Evolutionary conservation across 805 yeast species (phyloP).

Genomic region (Candida suzukii): DNA sequence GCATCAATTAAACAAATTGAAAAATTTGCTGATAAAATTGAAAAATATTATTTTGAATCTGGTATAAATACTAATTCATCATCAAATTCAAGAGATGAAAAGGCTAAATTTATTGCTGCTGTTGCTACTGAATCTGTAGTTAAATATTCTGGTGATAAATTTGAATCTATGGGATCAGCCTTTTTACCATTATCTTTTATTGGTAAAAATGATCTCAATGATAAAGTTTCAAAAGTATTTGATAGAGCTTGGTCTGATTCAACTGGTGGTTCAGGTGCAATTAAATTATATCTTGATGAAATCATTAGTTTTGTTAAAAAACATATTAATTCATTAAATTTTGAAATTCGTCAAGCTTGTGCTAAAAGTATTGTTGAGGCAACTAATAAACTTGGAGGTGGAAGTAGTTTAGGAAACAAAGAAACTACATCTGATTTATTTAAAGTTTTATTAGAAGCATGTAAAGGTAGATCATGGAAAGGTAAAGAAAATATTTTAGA

Average conservation of each 20-base stretch:
- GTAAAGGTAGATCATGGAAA: slow-evolving; percentile 76
- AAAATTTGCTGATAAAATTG: slow-evolving; percentile 45
- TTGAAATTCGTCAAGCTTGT: slow-evolving; percentile 59
- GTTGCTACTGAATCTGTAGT: slow-evolving; percentile 60
- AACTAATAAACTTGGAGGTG: slow-evolving; percentile 35
- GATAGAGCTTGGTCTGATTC: slow-evolving; percentile 71
- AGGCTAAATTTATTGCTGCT: slow-evolving; percentile 44
- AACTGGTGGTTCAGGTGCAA: slow-evolving; percentile 66
- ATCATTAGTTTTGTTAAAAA: slow-evolving; percentile 45
- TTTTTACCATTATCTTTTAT: slow-evolving; percentile 75
- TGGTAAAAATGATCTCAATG: slow-evolving; percentile 60
- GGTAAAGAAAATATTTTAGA: slow-evolving; percentile 77
- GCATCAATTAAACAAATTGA: slow-evolving; percentile 45
- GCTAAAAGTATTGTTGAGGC: slow-evolving; percentile 62
- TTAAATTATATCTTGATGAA: slow-evolving; percentile 63
- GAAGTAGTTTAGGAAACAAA: slow-evolving; percentile 19
- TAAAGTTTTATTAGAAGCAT: slow-evolving; percentile 47
- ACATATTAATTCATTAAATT: slow-evolving; percentile 51
- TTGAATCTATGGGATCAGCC: slow-evolving; percentile 51
- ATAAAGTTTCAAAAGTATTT: slow-evolving; percentile 40
- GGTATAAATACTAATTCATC: slow-evolving; percentile 26
- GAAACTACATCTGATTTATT: slow-evolving; percentile 33
- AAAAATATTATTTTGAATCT: slow-evolving; percentile 52
- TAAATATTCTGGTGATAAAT: slow-evolving; percentile 60
- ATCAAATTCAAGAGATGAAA: slow-evolving; percentile 20